Conservation (phyloP, 1,284 basidiomycete species). For the Cerioporus squamosus region DNA sequence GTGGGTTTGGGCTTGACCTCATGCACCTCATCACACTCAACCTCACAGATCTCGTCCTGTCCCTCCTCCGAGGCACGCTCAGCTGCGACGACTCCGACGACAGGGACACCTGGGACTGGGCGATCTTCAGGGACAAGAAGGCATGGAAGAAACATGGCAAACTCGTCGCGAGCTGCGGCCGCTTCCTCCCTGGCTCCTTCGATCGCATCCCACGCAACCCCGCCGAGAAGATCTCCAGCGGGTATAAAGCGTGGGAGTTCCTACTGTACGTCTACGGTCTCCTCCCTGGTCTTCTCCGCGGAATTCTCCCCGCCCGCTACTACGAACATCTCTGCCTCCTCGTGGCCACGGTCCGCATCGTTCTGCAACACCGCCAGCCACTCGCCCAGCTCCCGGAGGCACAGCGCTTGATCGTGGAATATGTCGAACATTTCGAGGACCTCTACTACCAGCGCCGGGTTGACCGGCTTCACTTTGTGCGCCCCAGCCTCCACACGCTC, state of each 20-base stretch:
- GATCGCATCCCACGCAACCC: slow-evolving; percentile 34
- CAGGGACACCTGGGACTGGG: slow-evolving; percentile 40
- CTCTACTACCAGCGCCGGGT: slow-evolving; percentile 26
- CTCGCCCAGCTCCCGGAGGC: slow-evolving; percentile 9
- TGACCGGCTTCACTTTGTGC: slow-evolving; percentile 30
- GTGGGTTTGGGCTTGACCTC: slow-evolving; percentile 22
- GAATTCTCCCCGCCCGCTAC: slow-evolving; percentile 11
- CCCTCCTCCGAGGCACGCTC: slow-evolving; percentile 20
- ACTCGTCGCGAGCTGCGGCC: slow-evolving; percentile 23
- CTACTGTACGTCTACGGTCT: slow-evolving; percentile 26
- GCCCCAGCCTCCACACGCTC: slow-evolving; percentile 27
- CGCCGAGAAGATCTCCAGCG: slow-evolving; percentile 35
- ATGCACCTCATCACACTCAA: slow-evolving; percentile 36
- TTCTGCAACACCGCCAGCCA: slow-evolving; percentile 17
- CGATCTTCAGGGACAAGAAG: slow-evolving; percentile 28
- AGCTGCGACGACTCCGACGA: slow-evolving; percentile 32
- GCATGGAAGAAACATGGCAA: slow-evolving; percentile 39
- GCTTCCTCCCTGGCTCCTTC: slow-evolving; percentile 32
- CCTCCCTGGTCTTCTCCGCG: slow-evolving; percentile 26
- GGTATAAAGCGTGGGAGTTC: slow-evolving; percentile 38
- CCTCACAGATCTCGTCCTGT: slow-evolving; percentile 24
- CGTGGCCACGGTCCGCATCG: slow-evolving; percentile 17
- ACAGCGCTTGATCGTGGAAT: slow-evolving; percentile 17
- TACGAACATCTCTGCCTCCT: slow-evolving; percentile 30
- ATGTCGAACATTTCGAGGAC: slow-evolving; percentile 23